Evolutionary conservation across 1,139 yeast species (phyloP), one percentile per base, ranked within the genome.

Genomic region (Scheffersomyces quercinus): DNA sequence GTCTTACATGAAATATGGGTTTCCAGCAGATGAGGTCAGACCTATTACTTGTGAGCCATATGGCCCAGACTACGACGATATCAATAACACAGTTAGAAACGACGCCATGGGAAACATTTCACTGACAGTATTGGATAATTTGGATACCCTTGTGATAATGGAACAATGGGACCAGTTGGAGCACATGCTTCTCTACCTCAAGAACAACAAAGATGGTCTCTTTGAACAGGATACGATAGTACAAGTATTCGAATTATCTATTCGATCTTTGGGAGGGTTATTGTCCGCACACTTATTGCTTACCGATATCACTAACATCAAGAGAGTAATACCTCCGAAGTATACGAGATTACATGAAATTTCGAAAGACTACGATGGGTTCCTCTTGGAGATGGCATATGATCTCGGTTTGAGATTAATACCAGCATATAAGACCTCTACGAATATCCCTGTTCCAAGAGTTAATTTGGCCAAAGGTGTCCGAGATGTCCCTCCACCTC

Each of bases 101-200:
- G 98, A 91, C 59, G 95, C 87, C 0, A 65, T 89, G 67, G 97
- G 97, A 0, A 90, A 89, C 56, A 83, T 82, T 43, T 81, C 95
- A 0, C 76, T 84, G 56, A 88, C 96, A 0, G 65, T 89, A 39
- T 68, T 91, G 28, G 98, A 91, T 60, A 77, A 88, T 26, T 59
- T 91, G 36, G 96, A 93, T 50, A 83, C 93, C 30, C 77, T 88
- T 48, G 83, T 93, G 11, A 73, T 88, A 0, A 69, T 90, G 70
- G 84, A 81, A 36, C 87, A 87, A 52, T 74, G 79, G 62, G 75
- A 71, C 11, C 74, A 73, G 31, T 81, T 90, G 48, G 73, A 69
- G 11, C 42, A 60, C 2, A 73, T 79, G 36, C 72, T 88, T n/a
- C 57, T 60, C 0, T 66, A 77, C 42, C 74, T 88, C 31, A 65